Evolutionary conservation across 108 stramenopile genomes (phyloP), one percentile per base, ranked within the genome.

Genomic region (Cyclotella sp.): DNA sequence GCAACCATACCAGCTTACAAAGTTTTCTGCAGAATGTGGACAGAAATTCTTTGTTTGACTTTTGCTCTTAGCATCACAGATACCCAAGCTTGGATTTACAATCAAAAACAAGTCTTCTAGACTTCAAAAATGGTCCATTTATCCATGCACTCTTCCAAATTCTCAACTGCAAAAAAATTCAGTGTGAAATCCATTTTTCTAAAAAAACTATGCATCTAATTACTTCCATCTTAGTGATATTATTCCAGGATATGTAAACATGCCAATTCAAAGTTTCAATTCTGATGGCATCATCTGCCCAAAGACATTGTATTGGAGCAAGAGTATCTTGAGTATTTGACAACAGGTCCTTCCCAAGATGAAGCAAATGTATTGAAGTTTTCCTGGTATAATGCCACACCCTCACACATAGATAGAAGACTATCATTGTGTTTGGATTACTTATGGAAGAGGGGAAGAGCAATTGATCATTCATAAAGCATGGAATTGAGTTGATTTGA

Each of bases 281-380:
- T 95, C 89, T 16, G 26, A 16, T 8, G 68, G 62, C 41, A 87
- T 78, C 77, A 97, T 88, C 26, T 75, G 73, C 43, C 76, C 78
- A 62, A 95, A 92, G 47, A 90, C 87, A 79, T 97, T 97, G 80
- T 97, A 95, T 64, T 95, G 94, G 27, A 97, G 82, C 66, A 95
- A 88, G 16, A 97, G 75, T 19, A 97, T 97, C 76, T 93, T 91
- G 15, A 97, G 75, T 16, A 88, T 85, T 22, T 91, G 83, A 52
- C 84, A 79, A 74, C 96, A 97, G 18, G 84, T 90, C 28, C 70
- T 58, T 16, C 90, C 92, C 39, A 97, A 72, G 22, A 87, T 69
- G 10, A 81, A 75, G 18, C 91, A 88, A 64, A 97, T 93, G 40
- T 86, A 74, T 69, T 88, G 92, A 18, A 95, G 79, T 77, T 97